Conservation (phyloP, 257 asterid species). For the Handroanthus guayacan region DNA sequence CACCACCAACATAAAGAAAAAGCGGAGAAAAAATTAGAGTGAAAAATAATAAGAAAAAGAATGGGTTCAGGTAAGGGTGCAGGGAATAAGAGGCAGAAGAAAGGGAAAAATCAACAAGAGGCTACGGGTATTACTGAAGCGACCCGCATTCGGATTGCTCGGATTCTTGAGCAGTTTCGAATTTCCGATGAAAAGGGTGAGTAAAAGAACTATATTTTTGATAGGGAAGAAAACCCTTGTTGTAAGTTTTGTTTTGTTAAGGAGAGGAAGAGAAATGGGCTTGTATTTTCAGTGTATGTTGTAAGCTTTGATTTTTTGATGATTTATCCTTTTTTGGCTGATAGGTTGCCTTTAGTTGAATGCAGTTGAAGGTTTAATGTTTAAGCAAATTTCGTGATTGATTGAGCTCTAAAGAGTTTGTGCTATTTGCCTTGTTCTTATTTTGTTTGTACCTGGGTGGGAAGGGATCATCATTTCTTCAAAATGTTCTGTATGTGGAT, state of each 20-base stretch:
- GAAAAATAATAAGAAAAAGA: background rate
- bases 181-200: constrained; percentile 63
- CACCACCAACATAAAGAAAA: background rate
- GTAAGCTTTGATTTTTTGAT: background rate
- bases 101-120: constrained; percentile 22
- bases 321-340: background rate
- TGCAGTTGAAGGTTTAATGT: background rate
- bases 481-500: background rate
- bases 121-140: constrained; percentile 42
- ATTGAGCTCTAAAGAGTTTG: background rate
- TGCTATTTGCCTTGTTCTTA: background rate
- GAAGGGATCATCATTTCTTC: background rate
- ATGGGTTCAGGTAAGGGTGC: constrained; percentile 39
- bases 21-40: constrained; percentile 22
- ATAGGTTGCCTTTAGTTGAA: background rate
- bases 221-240: background rate
- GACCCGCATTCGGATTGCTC: constrained; percentile 53
- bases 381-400: background rate
- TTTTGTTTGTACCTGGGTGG: background rate
- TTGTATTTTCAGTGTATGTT: constrained; percentile 12
- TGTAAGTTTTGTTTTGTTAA: background rate
- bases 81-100: constrained; percentile 47
- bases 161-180: constrained; percentile 60
- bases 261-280: background rate
- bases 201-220: background rate